Evolutionary conservation across 176 grass and related monocot genomes (phyloP), one percentile per base, ranked within the genome.

Genomic region (Luzula sylvatica): DNA sequence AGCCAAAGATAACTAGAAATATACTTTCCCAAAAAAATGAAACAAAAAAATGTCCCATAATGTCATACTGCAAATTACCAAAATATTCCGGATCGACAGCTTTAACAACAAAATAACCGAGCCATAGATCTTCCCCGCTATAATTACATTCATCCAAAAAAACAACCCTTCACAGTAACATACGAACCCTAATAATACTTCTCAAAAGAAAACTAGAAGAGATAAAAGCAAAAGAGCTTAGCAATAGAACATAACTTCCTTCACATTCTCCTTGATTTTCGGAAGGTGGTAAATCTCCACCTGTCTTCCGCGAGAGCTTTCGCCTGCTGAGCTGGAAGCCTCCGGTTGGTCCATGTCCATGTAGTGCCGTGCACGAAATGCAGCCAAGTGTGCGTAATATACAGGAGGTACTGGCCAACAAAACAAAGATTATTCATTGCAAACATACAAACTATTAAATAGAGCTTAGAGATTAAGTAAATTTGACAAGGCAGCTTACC

Each of bases 361-460:
- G 57, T 94, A 94, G 47, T 75, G 76, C 11, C 78, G 55, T 15
- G 87, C 87, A 1, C 82, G 77, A 49, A 61, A 94, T 4, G 87
- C 87, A 6, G 77, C 61, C 8, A 82, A 80, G 68, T 87, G 78
- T 30, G 82, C 82, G 4, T 94, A 94, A 46, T 87, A 94, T 2
- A 71, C 82, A 35, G 87, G 82, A 32, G 82, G 78, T 41, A 70
- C 87, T 87, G 32, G 14, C 22, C 50, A 16, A 15, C 26, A 15
- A 58, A 65, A 26, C 1, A 8, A 52, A 27, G 11, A 27, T 20
- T 8, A 8, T 56, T 42, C 32, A 9, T 21, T 23, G 5, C 23
- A 6, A 19, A 30, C 8, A 22, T 9, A 51, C 19, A 21, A 21
- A 42, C 14, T 13, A 58, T 29, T 42, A 24, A 19, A 15, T 22